phyloP scores from a whole-genome alignment of 768 basidiomycete genomes.

The Leccinum incarnatum region DNA sequence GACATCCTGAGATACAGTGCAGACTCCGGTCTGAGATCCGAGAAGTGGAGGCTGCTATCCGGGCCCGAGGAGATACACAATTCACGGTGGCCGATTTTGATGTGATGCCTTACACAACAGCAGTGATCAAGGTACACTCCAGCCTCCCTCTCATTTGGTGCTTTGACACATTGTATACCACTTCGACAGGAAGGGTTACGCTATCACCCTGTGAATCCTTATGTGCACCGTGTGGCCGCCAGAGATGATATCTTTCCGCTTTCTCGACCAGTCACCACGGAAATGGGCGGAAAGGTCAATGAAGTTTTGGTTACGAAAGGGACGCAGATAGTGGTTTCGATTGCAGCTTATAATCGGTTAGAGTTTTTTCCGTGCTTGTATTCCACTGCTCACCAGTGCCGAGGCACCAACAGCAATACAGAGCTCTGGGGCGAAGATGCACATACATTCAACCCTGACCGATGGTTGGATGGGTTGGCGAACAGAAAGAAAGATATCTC shows the following conservation, averaged over 20 bases:
- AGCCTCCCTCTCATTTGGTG: conserved; percentile 12
- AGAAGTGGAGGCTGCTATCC: conserved; percentile 5
- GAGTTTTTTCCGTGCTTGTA: neutral
- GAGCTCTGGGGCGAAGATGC: conserved; percentile 34
- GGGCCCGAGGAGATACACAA: conserved; percentile 10
- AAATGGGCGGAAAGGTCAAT: conserved; percentile 40
- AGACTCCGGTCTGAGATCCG: conserved; percentile 45
- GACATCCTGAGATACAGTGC: conserved; percentile 53
- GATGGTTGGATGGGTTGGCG: conserved; percentile 23
- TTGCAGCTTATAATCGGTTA: conserved; percentile 56
- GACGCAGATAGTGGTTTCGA: conserved; percentile 42
- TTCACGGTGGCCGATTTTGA: conserved; percentile 44
- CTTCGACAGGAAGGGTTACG: conserved; percentile 43
- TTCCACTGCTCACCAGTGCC: neutral
- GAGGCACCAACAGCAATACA: conserved; percentile 15
- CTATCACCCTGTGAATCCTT: conserved; percentile 48
- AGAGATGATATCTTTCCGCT: conserved; percentile 60
- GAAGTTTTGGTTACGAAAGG: conserved; percentile 51
- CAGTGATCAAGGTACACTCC: conserved; percentile 32
- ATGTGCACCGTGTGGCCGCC: conserved; percentile 46
- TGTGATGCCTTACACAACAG: conserved; percentile 44
- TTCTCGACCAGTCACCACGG: conserved; percentile 46
- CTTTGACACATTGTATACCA: conserved; percentile 12
- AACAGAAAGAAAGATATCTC: conserved; percentile 18
- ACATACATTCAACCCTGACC: conserved; percentile 31